These are phyloP conservation scores for Populus hybrid DNA, from an alignment of 441 rosid genomes.

Conservation along the genomic window DNA sequence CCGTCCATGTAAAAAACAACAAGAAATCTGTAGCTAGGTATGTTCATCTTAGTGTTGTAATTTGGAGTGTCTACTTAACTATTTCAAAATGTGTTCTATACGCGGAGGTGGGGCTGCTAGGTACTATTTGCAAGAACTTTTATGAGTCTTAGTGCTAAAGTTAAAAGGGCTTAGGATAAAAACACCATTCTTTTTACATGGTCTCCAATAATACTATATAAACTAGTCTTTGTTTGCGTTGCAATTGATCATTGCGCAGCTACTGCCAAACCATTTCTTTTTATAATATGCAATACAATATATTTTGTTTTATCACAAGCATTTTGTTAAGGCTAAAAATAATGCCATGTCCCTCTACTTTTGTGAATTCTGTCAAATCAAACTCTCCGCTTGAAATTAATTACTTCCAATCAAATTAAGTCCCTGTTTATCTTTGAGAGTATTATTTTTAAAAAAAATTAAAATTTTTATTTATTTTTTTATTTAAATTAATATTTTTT, in stretches of 20 bases:
- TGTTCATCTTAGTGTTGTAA: background rate
- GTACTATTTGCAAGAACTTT: background rate
- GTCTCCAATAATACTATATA: background rate
- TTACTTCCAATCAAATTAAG: background rate
- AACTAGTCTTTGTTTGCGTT: background rate
- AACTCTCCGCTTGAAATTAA: background rate
- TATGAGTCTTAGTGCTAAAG: background rate
- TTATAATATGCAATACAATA: no score
- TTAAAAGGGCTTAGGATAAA: background rate
- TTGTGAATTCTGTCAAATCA: background rate
- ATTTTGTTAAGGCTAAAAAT: background rate
- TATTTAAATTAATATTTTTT: no score
- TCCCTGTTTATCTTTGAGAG: no score
- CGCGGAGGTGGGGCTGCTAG: background rate
- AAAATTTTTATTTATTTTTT: no score
- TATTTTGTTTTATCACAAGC: background rate
- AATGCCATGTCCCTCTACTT: background rate
- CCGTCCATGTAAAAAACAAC: background rate
- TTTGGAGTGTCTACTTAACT: background rate
- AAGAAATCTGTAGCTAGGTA: background rate
- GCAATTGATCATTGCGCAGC: background rate
- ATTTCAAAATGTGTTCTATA: background rate
- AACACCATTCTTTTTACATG: background rate
- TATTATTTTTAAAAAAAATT: no score
- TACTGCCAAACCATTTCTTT: background rate